phyloP scores from a whole-genome alignment of 2,329 filamentous ascomycete species.

The Ceratocystis ficicola region DNA sequence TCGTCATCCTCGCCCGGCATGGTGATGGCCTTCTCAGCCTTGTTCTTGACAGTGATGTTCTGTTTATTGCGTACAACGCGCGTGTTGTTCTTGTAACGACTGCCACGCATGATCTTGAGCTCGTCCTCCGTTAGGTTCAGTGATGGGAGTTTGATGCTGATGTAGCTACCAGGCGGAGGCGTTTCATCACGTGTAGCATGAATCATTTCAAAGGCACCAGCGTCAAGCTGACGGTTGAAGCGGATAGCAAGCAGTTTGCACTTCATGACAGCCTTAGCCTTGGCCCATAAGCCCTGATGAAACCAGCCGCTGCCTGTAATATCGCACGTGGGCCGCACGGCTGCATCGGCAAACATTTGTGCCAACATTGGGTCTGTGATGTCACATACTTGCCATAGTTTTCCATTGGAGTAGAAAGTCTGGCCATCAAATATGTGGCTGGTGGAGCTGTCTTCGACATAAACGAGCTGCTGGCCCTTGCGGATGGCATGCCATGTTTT shows the following conservation, averaged over 20 bases:
- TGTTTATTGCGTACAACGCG: slow-evolving; percentile 25
- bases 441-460: slow-evolving; percentile 32
- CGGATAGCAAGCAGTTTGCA: slow-evolving; percentile 64
- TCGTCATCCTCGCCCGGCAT: slow-evolving; percentile 19
- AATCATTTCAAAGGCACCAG: slow-evolving; percentile 36
- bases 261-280: slow-evolving; percentile 78
- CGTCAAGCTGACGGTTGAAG: slow-evolving; percentile 40
- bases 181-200: slow-evolving; percentile 30
- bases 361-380: slow-evolving; percentile 67
- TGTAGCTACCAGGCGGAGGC: slow-evolving; percentile 27
- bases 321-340: slow-evolving; percentile 48
- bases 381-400: slow-evolving; percentile 91
- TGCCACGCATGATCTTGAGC: slow-evolving; percentile 29
- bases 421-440: slow-evolving; percentile 77
- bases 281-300: slow-evolving; percentile 66
- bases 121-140: slow-evolving; percentile 32
- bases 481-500: slow-evolving; percentile 24
- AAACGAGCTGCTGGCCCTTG: slow-evolving; percentile 30
- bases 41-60: slow-evolving; percentile 24
- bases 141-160: slow-evolving; percentile 33
- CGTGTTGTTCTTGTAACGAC: slow-evolving; percentile 25
- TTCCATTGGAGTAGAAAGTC: slow-evolving; percentile 63
- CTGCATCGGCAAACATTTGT: slow-evolving; percentile 50
- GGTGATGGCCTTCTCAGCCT: slow-evolving; percentile 15
- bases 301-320: slow-evolving; percentile 66